These are phyloP conservation scores for Ottelia alismoides DNA, from an alignment of 106 monocot genomes.

Conservation along the genomic window DNA sequence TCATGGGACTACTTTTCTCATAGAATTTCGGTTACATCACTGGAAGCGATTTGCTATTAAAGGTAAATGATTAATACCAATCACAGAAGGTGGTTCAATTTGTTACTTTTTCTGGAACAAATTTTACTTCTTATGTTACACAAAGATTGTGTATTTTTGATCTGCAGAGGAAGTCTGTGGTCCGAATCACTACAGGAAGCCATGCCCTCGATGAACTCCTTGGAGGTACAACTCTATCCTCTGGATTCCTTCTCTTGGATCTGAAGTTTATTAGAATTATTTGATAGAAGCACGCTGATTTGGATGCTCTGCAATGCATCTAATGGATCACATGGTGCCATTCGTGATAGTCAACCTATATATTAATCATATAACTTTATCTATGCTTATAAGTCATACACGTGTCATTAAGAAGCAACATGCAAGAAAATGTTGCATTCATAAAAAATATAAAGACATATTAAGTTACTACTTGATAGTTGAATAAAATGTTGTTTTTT, in stretches of 20 bases:
- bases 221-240: constrained; percentile 38
- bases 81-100: background rate
- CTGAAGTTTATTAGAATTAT: too few relatives aligned
- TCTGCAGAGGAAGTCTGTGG: constrained; percentile 61
- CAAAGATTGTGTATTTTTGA: too few relatives aligned
- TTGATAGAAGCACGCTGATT: background rate
- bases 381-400: too few relatives aligned
- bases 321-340: too few relatives aligned
- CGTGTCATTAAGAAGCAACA: too few relatives aligned
- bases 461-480: too few relatives aligned
- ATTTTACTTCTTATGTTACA: background rate
- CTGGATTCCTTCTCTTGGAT: too few relatives aligned
- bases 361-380: background rate
- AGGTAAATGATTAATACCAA: constrained; percentile 24
- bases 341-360: too few relatives aligned
- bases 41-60: constrained; percentile 62
- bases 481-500: too few relatives aligned
- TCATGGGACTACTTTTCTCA: background rate
- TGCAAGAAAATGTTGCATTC: too few relatives aligned
- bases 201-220: constrained; percentile 92
- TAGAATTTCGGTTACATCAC: constrained; percentile 80
- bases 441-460: too few relatives aligned
- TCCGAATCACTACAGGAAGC: constrained; percentile 88
- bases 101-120: background rate
- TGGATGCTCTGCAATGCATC: too few relatives aligned